Base-by-base conservation (phyloP, 2,329 filamentous ascomycete species). In the Fusarium miscanthi region DNA sequence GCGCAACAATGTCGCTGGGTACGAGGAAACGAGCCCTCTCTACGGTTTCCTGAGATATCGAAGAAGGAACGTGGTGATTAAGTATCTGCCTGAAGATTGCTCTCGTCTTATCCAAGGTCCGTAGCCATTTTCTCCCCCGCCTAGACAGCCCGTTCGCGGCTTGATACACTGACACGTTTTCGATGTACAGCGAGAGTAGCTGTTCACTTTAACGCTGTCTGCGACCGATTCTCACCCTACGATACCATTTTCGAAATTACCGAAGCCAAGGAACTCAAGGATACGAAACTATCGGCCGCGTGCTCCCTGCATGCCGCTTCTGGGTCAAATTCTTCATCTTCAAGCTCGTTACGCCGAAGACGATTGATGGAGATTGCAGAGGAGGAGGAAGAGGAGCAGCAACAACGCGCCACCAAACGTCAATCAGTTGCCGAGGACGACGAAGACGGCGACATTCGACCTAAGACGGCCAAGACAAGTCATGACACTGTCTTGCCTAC, bases 291-390 rank as follows among this genome's bases (percentile, higher is more conserved):
- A 59, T 95, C 94, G 14, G 91, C 94, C 37, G 94, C 94, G 59
- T 98, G 95, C 82, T 94, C 94, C 46, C 86, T 98, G 59, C 94
- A 98, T 82, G 93, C 95, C 42, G 94, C 94, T 12, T 94, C 94
- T 17, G 92, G 92, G 42, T 97, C 95, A 25, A 93, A 91, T 74
- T 94, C 92, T 31, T 97, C 95, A 16, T 95, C 94, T 8, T 93
- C 90, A 53, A 94, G 93, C 79, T 97, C 94, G 9, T 85, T 94
- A 73, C 90, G 92, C 66, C 88, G 91, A 78, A 89, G 92, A 76
- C 91, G 93, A 74, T 85, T 98, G 76, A 92, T 95, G 84, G 95
- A 97, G 83, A 98, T 98, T 80, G 91, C 92, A n/a, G 96, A 98
- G 82, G 93, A 96, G 83, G 93, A 92, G 59, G 94, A 97, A 78